Evolutionary conservation across 257 asterid species (phyloP), one percentile per base, ranked within the genome.

Genomic region (Solanum habrochaites): DNA sequence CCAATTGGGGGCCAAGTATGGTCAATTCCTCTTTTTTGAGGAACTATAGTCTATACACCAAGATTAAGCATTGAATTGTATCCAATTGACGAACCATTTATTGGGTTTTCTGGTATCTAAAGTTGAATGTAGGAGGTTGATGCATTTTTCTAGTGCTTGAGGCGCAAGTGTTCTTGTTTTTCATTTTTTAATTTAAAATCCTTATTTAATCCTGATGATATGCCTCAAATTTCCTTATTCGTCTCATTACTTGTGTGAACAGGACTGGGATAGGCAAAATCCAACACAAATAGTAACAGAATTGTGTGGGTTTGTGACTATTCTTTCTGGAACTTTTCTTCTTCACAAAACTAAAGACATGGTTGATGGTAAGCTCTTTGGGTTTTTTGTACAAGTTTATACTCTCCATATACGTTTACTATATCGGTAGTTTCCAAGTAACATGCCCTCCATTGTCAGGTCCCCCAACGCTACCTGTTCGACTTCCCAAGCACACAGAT

Each of bases 291-390:
- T 97, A 83, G 93, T 97, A 49, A 95, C 99, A 47, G 99, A 97
- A 89, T 89, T 97, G 94, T 97, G 99, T 86, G 99, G 99, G 25
- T 97, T 97, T 88, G 97, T 97, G 88, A 97, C 99, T 32, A 97
- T 97, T 90, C 98, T 95, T 62, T 95, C 98, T 2, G 99, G 98
- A 72, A 97, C 99, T 13, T 97, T 95, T 91, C 99, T 97, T 89
- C 98, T 97, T 85, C 99, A 97, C 98, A 97, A 92, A 91, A 97
- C 98, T n/a, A 97, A 97, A 90, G 99, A 97, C 93, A 95, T 94
- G 98, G 95, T 86, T 43, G 98, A 95, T 12, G 94, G 98, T 95
- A 92, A 11, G 85, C 21, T 70, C 75, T 85, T 72, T 66, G 20
- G 25, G 75, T 80, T 27, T 67, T 6, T 39, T 31, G 11, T 31